Base-by-base conservation (phyloP, 75 land plant genomes). In the Cryptomeria japonica region DNA sequence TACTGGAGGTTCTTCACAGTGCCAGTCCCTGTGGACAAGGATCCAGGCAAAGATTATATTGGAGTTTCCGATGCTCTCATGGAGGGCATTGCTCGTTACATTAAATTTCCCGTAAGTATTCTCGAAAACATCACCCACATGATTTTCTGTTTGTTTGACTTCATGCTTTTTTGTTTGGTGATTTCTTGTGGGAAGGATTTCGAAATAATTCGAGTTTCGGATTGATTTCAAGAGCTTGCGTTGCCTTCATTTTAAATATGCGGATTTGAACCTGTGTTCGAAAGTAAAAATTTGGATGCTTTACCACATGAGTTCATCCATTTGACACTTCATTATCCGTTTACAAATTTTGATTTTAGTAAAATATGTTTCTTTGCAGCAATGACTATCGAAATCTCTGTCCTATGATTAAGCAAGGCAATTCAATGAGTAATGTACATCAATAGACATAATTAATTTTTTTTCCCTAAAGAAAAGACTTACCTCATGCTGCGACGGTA, bases 1-100 rank as follows among this genome's bases (percentile, higher is more conserved):
- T 86, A 90, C 86, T 97, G 99, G 96, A 92, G 99, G 88, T 78
- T 98, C 31, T 95, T 93, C 84, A 92, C 92, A 91, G 93, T 98
- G 34, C 91, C 87, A 5, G 96, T 98, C 56, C 87, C 94, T 32
- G 95, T 93, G 39, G 84, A 91, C 5, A 90, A 90, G 28, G 99
- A 96, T 87, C 95, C 97, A 37, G 98, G 98, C 12, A 95, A 96
- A 86, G 98, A 96, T 86, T 87, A 88, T 83, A 79, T 88, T 84
- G 94, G 89, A 34, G 86, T 98, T 32, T 95, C 96, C 28, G 92
- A 89, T 3, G 91, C 90, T 41, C 90, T 96, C 61, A 90, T 98
- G 41, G 90, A 93, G 42, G 91, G 92, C 75, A 93, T 97, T 87
- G 94, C 98, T 22, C 90, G 92, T 84, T 92, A 89, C 25, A 89